These are phyloP conservation scores for Escallonia rubra DNA, from an alignment of 129 eudicot species.

Conservation along the genomic window DNA sequence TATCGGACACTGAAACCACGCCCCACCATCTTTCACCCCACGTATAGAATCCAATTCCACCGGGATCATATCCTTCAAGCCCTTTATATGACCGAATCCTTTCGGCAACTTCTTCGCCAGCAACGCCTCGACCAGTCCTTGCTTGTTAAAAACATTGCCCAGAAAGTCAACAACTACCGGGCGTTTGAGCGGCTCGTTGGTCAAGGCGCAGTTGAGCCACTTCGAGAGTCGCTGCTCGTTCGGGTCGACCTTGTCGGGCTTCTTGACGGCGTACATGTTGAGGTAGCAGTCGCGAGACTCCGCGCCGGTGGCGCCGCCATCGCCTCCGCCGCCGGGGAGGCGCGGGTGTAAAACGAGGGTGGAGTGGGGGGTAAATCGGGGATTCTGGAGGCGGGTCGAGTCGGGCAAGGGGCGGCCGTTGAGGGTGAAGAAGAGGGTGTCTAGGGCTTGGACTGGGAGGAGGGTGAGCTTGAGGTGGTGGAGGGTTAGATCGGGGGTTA, in stretches of 20 bases:
- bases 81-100: slow-evolving; percentile 65
- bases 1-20: slow-evolving; percentile 72
- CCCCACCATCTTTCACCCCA: slow-evolving; percentile 18
- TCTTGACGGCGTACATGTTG: slow-evolving; percentile 80
- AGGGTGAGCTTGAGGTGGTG: slow-evolving; percentile 40
- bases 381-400: slow-evolving; percentile 23
- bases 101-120: slow-evolving; percentile 58
- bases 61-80: slow-evolving; percentile 79
- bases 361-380: slow-evolving; percentile 32
- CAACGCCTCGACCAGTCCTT: slow-evolving; percentile 71
- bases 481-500: slow-evolving; percentile 46
- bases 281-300: slow-evolving; percentile 94
- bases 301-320: slow-evolving; percentile 93
- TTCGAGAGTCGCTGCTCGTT: slow-evolving; percentile 67
- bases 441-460: slow-evolving; percentile 12
- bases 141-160: slow-evolving; percentile 85
- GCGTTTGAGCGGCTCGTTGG: slow-evolving; percentile 73
- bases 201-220: slow-evolving; percentile 75
- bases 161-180: slow-evolving; percentile 74
- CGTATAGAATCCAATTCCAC: slow-evolving; percentile 44
- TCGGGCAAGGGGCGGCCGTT: slow-evolving; percentile 56
- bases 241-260: slow-evolving; percentile 89
- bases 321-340: slow-evolving; percentile 76
- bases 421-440: slow-evolving; percentile 37
- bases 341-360: slow-evolving; percentile 44